Base-by-base conservation (phyloP, 441 rosid species). In the Bocquillonia castaneifolia region DNA sequence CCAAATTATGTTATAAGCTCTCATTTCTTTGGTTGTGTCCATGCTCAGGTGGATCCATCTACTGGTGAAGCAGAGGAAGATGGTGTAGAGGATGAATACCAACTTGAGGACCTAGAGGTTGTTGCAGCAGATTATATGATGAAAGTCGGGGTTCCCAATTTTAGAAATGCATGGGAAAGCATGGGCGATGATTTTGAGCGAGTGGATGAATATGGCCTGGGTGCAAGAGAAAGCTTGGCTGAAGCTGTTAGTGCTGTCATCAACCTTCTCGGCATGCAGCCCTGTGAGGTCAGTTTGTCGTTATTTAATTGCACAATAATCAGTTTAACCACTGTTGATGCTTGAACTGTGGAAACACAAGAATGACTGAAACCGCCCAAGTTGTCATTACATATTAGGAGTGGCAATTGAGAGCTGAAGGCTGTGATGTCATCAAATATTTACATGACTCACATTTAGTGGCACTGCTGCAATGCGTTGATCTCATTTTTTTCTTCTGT, bases 31-130 rank as follows among this genome's bases (percentile, higher is more conserved):
- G 64, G 25, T 34, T 65, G 48, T 34, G 32, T 51, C 56, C n/a
- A 59, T 71, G 63, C 37, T 63, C 79, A 93, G 99, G 97, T 94
- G 79, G 98, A 94, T 79, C 87, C 90, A 74, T 72, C 84, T 72
- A 92, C 94, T 22, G 94, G 96, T 37, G 99, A 94, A 73, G 78
- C 86, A 20, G 92, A 87, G 72, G 99, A 92, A 6, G 99, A 92
- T 81, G 99, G 97, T 18, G 94, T 90, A 18, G 98, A 94, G 66
- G 99, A 94, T 77, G 99, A 94, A 72, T 94, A 94, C 80, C 99
- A 92, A 80, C 82, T 94, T 31, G 99, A 94, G 85, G 99, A 92
- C 10, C 82, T 90, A 67, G 99, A 94, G 82, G 86, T 94, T 72
- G 91, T 86, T 62, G 78, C 97, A 58, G 98, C 96, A 28, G 98